Evolutionary conservation across 208 protist species (phyloP), one percentile per base, ranked within the genome.

Genomic region (Endotrypanum monterogeii): DNA sequence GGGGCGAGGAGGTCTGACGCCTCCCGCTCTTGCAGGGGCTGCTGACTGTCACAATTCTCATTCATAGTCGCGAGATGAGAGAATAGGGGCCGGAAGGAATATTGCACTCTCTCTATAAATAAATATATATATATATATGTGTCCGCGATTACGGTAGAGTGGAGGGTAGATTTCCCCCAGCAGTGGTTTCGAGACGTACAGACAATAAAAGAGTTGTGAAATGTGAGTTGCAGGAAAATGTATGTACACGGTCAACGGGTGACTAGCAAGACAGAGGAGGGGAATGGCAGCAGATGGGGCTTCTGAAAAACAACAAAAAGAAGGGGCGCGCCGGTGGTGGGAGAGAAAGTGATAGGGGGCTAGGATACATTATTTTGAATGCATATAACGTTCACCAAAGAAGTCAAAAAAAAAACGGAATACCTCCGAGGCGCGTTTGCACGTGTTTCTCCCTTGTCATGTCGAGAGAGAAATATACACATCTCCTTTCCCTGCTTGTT

Each of bases 11-110:
- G 63, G 46, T 67, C 55, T 41, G 54, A 54, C 14, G 65, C 55
- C 30, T 44, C 63, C 67, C 28, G 41, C 55, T 67, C 37, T 16
- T 44, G 70, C 23, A 23, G 12, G 18, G 20, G 16, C 3, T 41
- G 51, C 6, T n/a, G 16, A 23, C 48, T 54, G 44, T 39, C 28
- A 41, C 46, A 35, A 44, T 74, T 48, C 6, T 61, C 55, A 5
- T 80, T 63, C 76, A 80, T 80, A 44, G 37, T 32, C 60, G 37
- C 44, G 3, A 41, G 46, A n/a, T 20, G 16, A 12, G 54, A 62
- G 35, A 73, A 62, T 11, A 30, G 18, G 55, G 46, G 3, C 52
- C 6, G 30, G 50, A 25, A 41, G n/a, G 16, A 39, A 11, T 37
- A 68, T 32, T 54, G 6, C 44, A 68, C 54, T 7, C 54, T 23